phyloP scores from a whole-genome alignment of 495 filamentous ascomycete genomes.

The Chaetomidium leptoderma region DNA sequence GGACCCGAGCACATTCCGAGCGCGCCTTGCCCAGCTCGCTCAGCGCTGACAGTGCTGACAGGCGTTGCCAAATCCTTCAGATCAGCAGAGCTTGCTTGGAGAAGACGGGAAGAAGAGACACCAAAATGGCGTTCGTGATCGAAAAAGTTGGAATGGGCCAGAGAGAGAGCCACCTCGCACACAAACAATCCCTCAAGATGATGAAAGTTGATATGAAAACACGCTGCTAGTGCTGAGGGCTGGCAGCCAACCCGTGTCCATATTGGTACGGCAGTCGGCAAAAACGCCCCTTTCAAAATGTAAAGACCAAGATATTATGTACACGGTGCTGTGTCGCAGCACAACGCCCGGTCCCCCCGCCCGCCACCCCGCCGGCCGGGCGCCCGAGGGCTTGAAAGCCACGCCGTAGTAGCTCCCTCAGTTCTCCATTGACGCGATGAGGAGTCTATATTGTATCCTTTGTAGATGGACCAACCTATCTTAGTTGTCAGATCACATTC shows the following conservation, averaged over 20 bases:
- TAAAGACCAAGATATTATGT: conserved; percentile 14
- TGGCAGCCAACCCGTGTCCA: background rate
- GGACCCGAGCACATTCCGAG: background rate
- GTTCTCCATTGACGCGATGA: background rate
- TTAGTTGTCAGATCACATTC: background rate
- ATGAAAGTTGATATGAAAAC: background rate
- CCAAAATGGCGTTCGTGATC: too few relatives aligned
- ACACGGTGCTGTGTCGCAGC: conserved; percentile 11
- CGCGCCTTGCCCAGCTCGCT: too few relatives aligned
- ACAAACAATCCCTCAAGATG: background rate
- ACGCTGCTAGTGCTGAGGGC: background rate
- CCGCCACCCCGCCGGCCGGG: background rate
- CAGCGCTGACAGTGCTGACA: background rate
- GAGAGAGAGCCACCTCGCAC: background rate
- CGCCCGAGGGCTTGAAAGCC: background rate
- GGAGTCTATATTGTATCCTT: conserved; percentile 1
- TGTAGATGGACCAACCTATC: conserved; percentile 7
- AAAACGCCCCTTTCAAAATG: conserved; percentile 3
- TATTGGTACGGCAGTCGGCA: background rate
- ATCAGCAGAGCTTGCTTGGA: background rate
- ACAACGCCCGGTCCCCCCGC: background rate
- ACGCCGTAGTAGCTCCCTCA: background rate
- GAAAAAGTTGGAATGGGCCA: background rate
- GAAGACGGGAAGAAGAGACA: too few relatives aligned
- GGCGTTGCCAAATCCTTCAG: background rate